Evolutionary conservation across 129 eudicot species (phyloP), one percentile per base, ranked within the genome.

Genomic region (Lactuca saligna): DNA sequence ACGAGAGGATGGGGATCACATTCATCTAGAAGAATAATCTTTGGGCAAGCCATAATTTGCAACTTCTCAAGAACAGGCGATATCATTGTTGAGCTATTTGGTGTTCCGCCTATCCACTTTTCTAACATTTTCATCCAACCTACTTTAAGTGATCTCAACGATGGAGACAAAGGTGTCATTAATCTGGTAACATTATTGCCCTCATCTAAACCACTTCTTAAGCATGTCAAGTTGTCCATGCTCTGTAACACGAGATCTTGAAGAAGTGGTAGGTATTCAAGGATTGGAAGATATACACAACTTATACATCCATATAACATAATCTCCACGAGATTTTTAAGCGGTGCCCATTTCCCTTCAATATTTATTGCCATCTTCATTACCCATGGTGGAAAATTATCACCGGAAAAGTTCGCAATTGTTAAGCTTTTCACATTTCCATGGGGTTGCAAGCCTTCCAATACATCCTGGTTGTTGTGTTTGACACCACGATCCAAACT

Each of bases 391-490:
- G 79, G 74, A 35, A 72, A 66, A 31, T 13, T 34, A 20, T 54
- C 39, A 44, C 70, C 75, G 0, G 37, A 50, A 57, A 54, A 79
- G 15, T 62, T 35, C n/a, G 7, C 7, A 31, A 79, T 57, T 10
- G 11, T 58, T 29, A 65, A 16, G 57, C 62, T 37, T 44, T 25
- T 54, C 33, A 80, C 8, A 57, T 69, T 54, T 0, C 42, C 46
- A 37, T 55, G 66, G 54, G 84, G 77, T 25, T 35, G 29, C 8
- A 80, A 57, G 3, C 63, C 72, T 39, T 80, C 69, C 63, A 75
- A 54, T 16, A 80, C 29, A 25, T 25, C 80, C 34, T 74, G 56
- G 53, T 74, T 74, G 12, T 54, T 74, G 8, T 3, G 11, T 8
- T 20, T 3, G 37, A 12, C 37, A 0, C 53, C 54, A 5, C 14